Conservation (phyloP, 2,329 filamentous ascomycete genomes). For the Venturia asperata region DNA sequence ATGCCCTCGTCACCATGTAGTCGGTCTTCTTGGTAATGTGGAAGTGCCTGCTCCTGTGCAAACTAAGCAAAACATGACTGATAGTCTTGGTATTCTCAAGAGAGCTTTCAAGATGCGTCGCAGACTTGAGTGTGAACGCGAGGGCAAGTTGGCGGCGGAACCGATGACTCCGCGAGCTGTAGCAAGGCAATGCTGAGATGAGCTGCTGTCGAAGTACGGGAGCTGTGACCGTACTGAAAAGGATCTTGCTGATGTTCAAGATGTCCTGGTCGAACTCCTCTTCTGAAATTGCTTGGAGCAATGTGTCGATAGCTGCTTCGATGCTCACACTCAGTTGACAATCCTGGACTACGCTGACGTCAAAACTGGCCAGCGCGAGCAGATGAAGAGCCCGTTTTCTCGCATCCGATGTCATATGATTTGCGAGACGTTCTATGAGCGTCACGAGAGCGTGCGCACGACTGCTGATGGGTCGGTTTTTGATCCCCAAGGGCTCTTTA, state of each 20-base stretch:
- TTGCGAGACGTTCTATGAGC: background rate
- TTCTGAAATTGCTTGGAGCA: slow-evolving; percentile 27
- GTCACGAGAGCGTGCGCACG: slow-evolving; percentile 11
- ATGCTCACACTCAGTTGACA: slow-evolving; percentile 8
- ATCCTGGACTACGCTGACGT: slow-evolving; percentile 18
- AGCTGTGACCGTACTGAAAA: slow-evolving; percentile 33
- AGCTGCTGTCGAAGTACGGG: slow-evolving; percentile 50
- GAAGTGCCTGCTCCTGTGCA: slow-evolving; percentile 42
- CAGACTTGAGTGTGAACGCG: slow-evolving; percentile 48
- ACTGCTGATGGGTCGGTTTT: background rate
- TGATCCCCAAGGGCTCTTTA: background rate
- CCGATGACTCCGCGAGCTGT: slow-evolving; percentile 46
- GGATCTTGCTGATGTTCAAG: slow-evolving; percentile 26
- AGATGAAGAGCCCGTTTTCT: slow-evolving; percentile 16
- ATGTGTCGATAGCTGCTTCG: slow-evolving; percentile 22
- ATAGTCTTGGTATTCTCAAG: slow-evolving; percentile 25
- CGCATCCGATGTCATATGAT: background rate
- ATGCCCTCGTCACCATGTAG: slow-evolving; percentile 60
- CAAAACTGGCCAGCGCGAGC: slow-evolving; percentile 20
- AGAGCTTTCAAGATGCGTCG: slow-evolving; percentile 2
- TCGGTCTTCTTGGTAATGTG: slow-evolving; percentile 51
- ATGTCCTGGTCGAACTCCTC: slow-evolving; percentile 27
- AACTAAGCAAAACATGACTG: slow-evolving; percentile 25
- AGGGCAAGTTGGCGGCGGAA: slow-evolving; percentile 61
- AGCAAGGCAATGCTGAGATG: slow-evolving; percentile 52